Evolutionary conservation across 768 basidiomycete genomes (phyloP).

Genomic region (Vishniacozyma victoriae): DNA sequence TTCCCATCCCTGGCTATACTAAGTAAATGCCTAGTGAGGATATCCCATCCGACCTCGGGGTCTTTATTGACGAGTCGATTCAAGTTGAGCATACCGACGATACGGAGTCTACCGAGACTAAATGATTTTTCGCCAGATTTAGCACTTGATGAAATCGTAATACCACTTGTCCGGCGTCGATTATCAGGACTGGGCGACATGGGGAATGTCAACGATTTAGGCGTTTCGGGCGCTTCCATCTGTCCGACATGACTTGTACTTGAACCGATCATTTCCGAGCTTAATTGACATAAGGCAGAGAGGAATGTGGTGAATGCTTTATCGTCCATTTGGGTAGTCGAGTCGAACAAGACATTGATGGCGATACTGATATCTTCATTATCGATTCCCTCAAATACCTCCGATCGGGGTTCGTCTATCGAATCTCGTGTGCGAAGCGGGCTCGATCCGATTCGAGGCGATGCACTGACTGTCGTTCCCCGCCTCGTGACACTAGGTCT

Average conservation of each 20-base stretch:
- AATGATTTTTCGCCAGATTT: constrained; percentile 77
- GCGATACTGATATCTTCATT: constrained; percentile 62
- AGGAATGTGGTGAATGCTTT: constrained; percentile 72
- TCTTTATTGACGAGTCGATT: constrained; percentile 78
- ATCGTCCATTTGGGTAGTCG: constrained; percentile 77
- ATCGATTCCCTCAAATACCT: constrained; percentile 31
- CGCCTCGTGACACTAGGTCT: constrained; percentile 15
- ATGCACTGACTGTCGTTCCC: neutral
- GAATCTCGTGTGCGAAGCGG: constrained; percentile 1
- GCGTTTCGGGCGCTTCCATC: constrained; percentile 9
- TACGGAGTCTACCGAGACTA: constrained; percentile 79
- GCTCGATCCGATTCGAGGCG: constrained; percentile 16
- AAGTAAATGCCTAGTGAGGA: constrained; percentile 72
- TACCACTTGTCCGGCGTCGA: constrained; percentile 75
- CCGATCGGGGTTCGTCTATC: constrained; percentile 9
- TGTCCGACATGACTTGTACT: constrained; percentile 3
- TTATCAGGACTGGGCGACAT: constrained; percentile 17
- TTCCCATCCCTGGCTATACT: constrained; percentile 63
- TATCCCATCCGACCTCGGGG: constrained; percentile 76
- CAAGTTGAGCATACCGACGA: constrained; percentile 73
- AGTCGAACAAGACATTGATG: constrained; percentile 80
- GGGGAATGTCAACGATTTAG: constrained; percentile 4
- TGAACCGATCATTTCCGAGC: constrained; percentile 78
- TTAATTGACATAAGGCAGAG: constrained; percentile 73
- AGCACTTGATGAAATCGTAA: constrained; percentile 70